Base-by-base conservation (phyloP, 176 grass and related monocot genomes). In the Sorghum bicolor region DNA sequence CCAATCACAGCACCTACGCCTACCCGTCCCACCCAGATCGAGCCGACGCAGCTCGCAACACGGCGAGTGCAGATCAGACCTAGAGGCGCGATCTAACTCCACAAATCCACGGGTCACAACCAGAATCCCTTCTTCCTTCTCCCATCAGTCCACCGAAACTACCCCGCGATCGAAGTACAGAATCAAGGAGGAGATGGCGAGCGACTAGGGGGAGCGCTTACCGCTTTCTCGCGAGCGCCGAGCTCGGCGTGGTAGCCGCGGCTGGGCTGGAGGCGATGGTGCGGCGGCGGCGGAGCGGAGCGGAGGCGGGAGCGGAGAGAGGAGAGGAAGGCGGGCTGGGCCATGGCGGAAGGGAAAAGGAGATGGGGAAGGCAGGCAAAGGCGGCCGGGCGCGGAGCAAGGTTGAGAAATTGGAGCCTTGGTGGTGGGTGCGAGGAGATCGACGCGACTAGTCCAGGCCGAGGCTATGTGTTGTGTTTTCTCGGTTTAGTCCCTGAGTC, bases 201-300 rank as follows among this genome's bases (percentile, higher is more conserved):
- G n/a, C n/a, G 36, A 25, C 8, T 57, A 1, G 22, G 40, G 26
- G 57, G 29, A 60, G 37, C 22, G 50, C 90, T 84, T 20, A 95
- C 93, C 83, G 90, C 85, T 82, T 92, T 95, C 80, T 95, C 93
- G 82, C 93, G 90, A 71, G 85, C 87, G 73, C 93, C 88, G 75
- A 95, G 93, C 25, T 92, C 93, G 71, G 92, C 83, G 83, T 95
- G 93, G 87, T 92, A 92, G 5, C 90, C 80, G 11, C 93, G 93
- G 47, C 72, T 78, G n/a, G 90, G 75, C 63, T 87, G 85, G 34
- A 65, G 8, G 36, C 44, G 85, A 9, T 80, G 22, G 8, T 69
- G 39, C 64, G 64, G 30, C 66, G 71, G 1, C 39, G 48, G 15
- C 63, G 43, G 52, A 84, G 75, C 58, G 11, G 85, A 30, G 13